These are phyloP conservation scores for Heliamphora exappendiculata DNA, from an alignment of 148 eudicot genomes.

Conservation along the genomic window DNA sequence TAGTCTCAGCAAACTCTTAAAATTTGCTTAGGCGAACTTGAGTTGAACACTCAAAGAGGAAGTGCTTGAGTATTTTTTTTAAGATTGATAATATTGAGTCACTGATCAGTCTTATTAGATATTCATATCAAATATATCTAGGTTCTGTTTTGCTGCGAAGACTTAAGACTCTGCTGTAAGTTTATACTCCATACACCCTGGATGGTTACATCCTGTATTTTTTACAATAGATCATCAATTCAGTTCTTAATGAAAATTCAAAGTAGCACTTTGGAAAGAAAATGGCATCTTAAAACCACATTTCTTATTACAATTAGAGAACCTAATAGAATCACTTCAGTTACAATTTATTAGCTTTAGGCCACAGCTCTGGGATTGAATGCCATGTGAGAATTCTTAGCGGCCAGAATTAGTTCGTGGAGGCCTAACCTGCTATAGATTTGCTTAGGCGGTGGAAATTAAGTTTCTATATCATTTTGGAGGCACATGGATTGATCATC, in stretches of 20 bases:
- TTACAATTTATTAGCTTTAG: neutral
- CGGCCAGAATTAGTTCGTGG: neutral
- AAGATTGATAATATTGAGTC: neutral
- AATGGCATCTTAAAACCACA: neutral
- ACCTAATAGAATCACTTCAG: neutral
- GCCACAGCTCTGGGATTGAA: neutral
- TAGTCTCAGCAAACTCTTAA: neutral
- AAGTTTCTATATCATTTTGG: neutral
- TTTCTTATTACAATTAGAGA: neutral
- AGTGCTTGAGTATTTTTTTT: neutral
- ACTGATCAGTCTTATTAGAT: neutral
- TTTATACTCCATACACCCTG: neutral
- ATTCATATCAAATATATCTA: neutral
- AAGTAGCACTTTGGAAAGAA: neutral
- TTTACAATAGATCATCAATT: neutral
- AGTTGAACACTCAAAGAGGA: neutral
- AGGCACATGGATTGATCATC: neutral
- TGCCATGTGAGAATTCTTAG: neutral
- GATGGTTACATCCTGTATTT: neutral
- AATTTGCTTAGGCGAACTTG: neutral
- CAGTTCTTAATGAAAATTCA: neutral
- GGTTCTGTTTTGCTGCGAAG: neutral
- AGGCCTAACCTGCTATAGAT: neutral
- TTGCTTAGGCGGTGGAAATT: neutral
- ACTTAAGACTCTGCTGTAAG: neutral